These are phyloP conservation scores for Cryomyces antarcticus DNA, from an alignment of 495 filamentous ascomycete genomes.

Conservation along the genomic window DNA sequence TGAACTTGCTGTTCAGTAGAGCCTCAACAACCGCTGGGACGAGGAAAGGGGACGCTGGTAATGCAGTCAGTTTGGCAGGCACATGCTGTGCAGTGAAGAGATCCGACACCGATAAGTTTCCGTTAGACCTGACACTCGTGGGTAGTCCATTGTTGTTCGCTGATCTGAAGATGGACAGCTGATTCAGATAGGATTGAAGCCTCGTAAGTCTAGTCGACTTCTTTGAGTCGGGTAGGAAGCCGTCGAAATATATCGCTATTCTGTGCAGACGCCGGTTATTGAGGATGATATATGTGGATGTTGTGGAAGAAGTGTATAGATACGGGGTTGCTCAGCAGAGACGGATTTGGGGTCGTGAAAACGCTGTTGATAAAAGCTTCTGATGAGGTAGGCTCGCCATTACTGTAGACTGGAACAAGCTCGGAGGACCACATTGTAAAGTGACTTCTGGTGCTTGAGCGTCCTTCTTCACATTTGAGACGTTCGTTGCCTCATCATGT, in stretches of 20 bases:
- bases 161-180: slow-evolving; percentile 19
- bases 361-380: no score
- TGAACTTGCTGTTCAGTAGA: slow-evolving; percentile 26
- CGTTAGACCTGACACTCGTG: background rate
- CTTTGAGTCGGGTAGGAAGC: slow-evolving; percentile 44
- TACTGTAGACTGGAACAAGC: no score
- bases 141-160: slow-evolving; percentile 1
- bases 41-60: slow-evolving; percentile 42
- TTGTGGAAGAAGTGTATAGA: no score
- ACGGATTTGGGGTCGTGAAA: no score
- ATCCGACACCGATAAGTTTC: background rate
- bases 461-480: no score
- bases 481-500: no score
- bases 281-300: background rate
- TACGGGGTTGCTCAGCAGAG: no score
- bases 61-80: background rate
- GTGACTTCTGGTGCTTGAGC: no score
- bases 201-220: slow-evolving; percentile 29
- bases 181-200: slow-evolving; percentile 25
- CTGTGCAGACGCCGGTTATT: background rate
- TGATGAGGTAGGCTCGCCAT: no score
- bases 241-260: slow-evolving; percentile 51
- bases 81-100: background rate
- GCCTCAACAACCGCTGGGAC: slow-evolving; percentile 48
- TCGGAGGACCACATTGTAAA: no score